These are phyloP conservation scores for Ogataea wickerhamii DNA, from an alignment of 805 yeast species.

Conservation along the genomic window DNA sequence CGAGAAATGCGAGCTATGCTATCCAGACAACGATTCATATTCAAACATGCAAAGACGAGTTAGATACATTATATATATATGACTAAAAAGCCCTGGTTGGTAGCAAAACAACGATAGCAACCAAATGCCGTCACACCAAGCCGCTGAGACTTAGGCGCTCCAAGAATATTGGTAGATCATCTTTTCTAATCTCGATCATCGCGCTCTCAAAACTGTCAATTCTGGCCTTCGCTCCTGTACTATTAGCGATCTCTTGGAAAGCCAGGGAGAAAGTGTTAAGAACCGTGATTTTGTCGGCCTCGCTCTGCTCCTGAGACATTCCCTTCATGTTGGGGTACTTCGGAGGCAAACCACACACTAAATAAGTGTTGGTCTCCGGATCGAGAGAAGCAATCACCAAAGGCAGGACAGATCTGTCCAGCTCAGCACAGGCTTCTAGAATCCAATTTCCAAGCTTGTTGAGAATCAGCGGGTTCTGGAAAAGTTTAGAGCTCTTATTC, in stretches of 20 bases:
- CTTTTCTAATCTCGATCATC: constrained; percentile 83
- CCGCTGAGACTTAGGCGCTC: constrained; percentile 81
- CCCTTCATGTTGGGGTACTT: constrained; percentile 53
- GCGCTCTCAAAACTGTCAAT: constrained; percentile 95
- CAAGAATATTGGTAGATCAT: constrained; percentile 82
- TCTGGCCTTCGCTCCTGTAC: constrained; percentile 82
- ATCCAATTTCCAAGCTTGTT: constrained; percentile 88
- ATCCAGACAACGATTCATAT: no score
- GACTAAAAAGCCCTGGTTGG: no score
- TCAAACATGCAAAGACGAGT: no score
- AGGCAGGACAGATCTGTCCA: constrained; percentile 67
- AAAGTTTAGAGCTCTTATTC: constrained; percentile 68
- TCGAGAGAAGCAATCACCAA: constrained; percentile 83
- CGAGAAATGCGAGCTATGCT: no score
- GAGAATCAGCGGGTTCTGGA: constrained; percentile 82
- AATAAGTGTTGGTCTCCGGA: constrained; percentile 65
- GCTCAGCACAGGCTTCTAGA: constrained; percentile 81
- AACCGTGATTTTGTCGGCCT: constrained; percentile 40
- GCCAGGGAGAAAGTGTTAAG: constrained; percentile 86
- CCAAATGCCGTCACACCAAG: constrained; percentile 32
- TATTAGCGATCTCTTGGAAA: constrained; percentile 80
- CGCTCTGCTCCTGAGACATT: constrained; percentile 29
- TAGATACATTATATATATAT: no score
- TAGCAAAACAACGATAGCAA: no score
- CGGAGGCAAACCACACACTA: constrained; percentile 89